These are phyloP conservation scores for Chloris gayana DNA, from an alignment of 176 grass and related monocot genomes.

Conservation along the genomic window DNA sequence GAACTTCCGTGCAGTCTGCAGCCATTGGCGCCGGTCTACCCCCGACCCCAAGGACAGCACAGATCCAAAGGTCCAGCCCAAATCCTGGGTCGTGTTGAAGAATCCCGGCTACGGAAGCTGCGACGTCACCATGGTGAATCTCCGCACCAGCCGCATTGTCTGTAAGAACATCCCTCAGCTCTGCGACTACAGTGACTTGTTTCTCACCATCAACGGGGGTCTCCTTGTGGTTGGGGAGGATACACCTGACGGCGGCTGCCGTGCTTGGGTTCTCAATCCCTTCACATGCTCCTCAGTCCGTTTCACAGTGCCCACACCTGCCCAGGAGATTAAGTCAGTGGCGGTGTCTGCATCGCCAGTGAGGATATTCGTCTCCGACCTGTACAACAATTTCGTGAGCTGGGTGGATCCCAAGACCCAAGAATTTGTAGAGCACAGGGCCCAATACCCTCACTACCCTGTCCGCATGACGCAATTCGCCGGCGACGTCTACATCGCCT, in stretches of 20 bases:
- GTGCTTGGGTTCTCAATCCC: neutral
- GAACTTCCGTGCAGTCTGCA: neutral
- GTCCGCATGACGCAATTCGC: neutral
- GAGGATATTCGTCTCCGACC: neutral
- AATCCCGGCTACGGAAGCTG: neutral
- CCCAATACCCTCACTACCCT: neutral
- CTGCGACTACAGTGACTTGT: neutral
- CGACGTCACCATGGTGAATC: neutral
- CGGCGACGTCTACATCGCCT: neutral
- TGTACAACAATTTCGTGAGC: neutral
- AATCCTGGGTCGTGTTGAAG: neutral
- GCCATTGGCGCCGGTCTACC: neutral
- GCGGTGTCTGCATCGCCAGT: neutral
- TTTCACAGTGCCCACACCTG: neutral
- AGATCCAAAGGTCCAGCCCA: neutral
- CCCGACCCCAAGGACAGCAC: neutral
- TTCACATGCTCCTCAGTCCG: neutral
- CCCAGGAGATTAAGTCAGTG: no score
- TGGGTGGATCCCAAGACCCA: neutral
- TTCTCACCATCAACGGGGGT: neutral
- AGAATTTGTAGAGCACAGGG: neutral
- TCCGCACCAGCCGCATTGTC: neutral
- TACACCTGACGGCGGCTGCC: no score
- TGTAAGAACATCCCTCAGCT: neutral
- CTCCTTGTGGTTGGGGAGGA: neutral